Conservation (phyloP, 306 rosid genomes). For the Prunus kanzakura region DNA sequence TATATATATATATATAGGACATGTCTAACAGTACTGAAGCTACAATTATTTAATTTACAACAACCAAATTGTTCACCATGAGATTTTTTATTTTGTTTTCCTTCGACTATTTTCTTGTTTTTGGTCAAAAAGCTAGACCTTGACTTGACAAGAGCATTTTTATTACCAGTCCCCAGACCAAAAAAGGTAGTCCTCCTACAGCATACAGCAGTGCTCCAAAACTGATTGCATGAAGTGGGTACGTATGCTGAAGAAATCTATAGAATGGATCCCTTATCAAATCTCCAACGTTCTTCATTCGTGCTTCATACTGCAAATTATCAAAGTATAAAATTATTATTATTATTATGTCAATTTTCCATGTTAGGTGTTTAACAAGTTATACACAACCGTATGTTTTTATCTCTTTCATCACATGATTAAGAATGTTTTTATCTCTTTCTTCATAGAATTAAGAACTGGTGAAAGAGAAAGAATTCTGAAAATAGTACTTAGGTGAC, state of each 20-base stretch:
- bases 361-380: no score
- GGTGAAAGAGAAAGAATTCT: not conserved
- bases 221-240: constrained; percentile 67
- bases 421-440: no score
- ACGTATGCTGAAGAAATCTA: constrained; percentile 52
- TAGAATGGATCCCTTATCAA: constrained; percentile 65
- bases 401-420: no score
- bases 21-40: no score
- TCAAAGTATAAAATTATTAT: not conserved
- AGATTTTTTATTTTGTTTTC: not conserved
- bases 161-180: constrained; percentile 87
- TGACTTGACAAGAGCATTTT: not conserved
- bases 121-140: not conserved
- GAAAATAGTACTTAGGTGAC: no score
- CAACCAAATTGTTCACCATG: not conserved
- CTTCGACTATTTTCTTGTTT: not conserved
- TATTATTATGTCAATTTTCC: not conserved
- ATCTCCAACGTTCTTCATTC: constrained; percentile 62
- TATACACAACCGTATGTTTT: no score
- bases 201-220: constrained; percentile 61
- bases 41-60: no score
- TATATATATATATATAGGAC: no score
- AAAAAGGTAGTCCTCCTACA: constrained; percentile 69
- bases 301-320: constrained; percentile 60
- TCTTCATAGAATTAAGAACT: not conserved